Conservation (phyloP, 129 eudicot genomes). For the Arctium minus region DNA sequence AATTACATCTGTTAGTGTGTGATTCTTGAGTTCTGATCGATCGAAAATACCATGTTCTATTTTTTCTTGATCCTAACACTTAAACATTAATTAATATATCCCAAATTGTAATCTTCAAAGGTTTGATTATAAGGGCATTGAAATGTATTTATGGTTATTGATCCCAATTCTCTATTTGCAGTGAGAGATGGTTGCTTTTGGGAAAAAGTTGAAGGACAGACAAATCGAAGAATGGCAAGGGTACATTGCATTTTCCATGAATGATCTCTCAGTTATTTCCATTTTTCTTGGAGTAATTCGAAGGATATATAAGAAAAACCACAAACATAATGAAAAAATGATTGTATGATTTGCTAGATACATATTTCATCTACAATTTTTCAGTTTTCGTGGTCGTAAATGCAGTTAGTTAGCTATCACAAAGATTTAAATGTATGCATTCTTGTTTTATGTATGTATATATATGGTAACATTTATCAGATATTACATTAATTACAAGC, state of each 20-base stretch:
- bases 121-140: background rate
- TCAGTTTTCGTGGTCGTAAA: too few relatives aligned
- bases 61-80: too few relatives aligned
- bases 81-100: too few relatives aligned
- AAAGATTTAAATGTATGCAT: too few relatives aligned
- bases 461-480: too few relatives aligned
- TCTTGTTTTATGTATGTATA: too few relatives aligned
- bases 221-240: constrained; percentile 91
- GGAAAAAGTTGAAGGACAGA: too few relatives aligned
- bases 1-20: too few relatives aligned
- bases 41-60: background rate
- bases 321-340: background rate
- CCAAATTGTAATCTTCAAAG: background rate
- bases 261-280: background rate
- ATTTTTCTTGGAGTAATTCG: background rate
- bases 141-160: background rate
- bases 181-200: constrained; percentile 84
- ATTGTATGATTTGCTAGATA: background rate
- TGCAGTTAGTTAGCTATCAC: too few relatives aligned
- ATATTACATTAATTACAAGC: too few relatives aligned
- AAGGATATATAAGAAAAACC: background rate
- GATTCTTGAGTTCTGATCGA: background rate
- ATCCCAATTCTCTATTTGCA: constrained; percentile 22
- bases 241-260: constrained; percentile 25
- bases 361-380: background rate